phyloP scores from a whole-genome alignment of 2,329 filamentous ascomycete genomes.

The Elsinoe perseae region DNA sequence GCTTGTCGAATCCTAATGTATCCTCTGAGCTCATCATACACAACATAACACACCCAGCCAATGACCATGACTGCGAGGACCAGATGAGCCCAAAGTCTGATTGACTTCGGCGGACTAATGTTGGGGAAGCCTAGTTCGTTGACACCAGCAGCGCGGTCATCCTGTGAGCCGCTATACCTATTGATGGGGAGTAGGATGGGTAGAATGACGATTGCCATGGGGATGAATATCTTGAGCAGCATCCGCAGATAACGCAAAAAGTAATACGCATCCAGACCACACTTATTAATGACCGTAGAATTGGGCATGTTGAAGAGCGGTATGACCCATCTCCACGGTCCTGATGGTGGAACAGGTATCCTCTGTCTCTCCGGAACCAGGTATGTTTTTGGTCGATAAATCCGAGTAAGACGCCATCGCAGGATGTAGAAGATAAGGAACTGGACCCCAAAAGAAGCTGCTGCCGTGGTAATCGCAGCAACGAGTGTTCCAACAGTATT shows the following conservation, averaged over 20 bases:
- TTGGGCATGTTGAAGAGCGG: conserved; percentile 59
- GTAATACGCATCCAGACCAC: conserved; percentile 93
- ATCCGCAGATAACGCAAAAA: conserved; percentile 85
- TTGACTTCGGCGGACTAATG: conserved; percentile 55
- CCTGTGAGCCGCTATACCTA: conserved; percentile 54
- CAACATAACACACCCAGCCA: conserved; percentile 76
- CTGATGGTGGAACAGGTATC: conserved; percentile 62
- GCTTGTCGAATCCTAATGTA: conserved; percentile 93
- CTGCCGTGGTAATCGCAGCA: conserved; percentile 31
- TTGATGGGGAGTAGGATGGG: conserved; percentile 86
- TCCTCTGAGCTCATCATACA: conserved; percentile 75
- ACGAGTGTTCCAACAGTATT: conserved; percentile 31
- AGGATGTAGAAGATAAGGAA: conserved; percentile 66
- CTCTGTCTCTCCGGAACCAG: conserved; percentile 79
- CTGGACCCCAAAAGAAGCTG: conserved; percentile 35
- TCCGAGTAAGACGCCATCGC: conserved; percentile 69
- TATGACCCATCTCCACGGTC: conserved; percentile 46
- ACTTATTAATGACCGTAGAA: conserved; percentile 89
- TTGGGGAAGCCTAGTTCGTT: conserved; percentile 86
- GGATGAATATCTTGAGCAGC: conserved; percentile 84
- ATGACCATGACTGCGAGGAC: conserved; percentile 71
- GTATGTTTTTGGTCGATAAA: conserved; percentile 74
- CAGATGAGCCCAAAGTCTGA: conserved; percentile 76
- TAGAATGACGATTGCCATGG: conserved; percentile 67
- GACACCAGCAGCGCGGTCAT: conserved; percentile 54